A percentile compares a stretch with the other conserved stretches of the same genome.
Conservation (phyloP, 179 eudicot species). For the Sideroxylon spinosum region DNA sequence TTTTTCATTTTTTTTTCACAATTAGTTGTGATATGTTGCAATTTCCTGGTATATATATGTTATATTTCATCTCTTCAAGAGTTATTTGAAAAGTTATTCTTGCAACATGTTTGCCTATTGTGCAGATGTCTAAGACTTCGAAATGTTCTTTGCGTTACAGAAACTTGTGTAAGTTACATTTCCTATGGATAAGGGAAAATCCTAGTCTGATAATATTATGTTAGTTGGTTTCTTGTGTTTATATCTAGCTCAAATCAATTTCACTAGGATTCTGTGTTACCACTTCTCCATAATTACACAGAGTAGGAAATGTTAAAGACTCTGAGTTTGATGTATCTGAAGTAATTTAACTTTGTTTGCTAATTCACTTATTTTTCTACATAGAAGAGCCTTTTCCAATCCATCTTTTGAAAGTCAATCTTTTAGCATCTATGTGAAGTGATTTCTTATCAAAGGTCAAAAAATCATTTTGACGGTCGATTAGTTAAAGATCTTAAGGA, state of each 20-base stretch:
- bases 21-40: not conserved
- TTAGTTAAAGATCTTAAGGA: not conserved
- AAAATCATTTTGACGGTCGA: not conserved
- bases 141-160: conserved; percentile 62
- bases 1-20: not conserved
- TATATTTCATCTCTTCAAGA: not conserved
- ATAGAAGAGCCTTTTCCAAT: not conserved
- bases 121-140: conserved; percentile 85
- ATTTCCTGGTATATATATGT: not conserved
- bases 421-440: not conserved
- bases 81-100: conserved; percentile 5
- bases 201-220: not conserved
- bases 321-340: not conserved
- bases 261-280: not conserved
- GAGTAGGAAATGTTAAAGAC: not conserved
- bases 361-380: not conserved
- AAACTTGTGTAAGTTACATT: conserved; percentile 68
- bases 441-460: not conserved
- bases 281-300: not conserved
- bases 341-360: not conserved
- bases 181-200: conserved; percentile 6
- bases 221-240: not conserved
- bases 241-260: not conserved
- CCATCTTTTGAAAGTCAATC: conserved; percentile 3
- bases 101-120: conserved; percentile 16